Base-by-base conservation (phyloP, 345 rosid species). In the Citrus maxima region DNA sequence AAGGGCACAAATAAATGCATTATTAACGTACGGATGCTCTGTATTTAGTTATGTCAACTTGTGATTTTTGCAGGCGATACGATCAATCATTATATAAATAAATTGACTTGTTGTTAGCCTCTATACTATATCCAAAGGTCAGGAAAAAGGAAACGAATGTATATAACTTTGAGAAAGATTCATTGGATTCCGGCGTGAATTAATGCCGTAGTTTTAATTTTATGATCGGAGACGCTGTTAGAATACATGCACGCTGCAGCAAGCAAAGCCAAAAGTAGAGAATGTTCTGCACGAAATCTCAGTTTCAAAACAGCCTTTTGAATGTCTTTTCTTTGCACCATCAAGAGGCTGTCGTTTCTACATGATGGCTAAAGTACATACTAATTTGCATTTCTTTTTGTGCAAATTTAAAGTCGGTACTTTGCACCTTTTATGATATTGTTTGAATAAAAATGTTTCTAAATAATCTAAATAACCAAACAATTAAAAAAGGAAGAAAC, bases 221-320 rank as follows among this genome's bases (percentile, higher is more conserved):
- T 59, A n/a, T 65, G 18, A 49, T 63, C 40, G 42, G 71, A 66
- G 24, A 32, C 51, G n/a, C 28, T 8, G 64, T 76, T 67, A 10
- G 4, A n/a, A 19, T 16, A 28, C 16, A 10, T 25, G 16, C 30
- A 1, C 1, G 49, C 70, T 32, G 46, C 42, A 65, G 69, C 40
- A 65, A 46, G 69, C 25, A 58, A 76, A 13, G 21, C 72, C n/a
- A 76, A 24, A 76, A 76, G 73, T 76, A 65, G 24, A 67, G 73
- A 76, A 76, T 67, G 27, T 76, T 76, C 42, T 76, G 62, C 35
- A 55, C 19, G 7, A 42, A 22, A 51, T 51, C 62, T 64, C 71
- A 49, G 69, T 22, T 7, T 49, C 46, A 12, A 75, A 59, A 27
- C 56, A 5, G 72, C 51, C 55, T 40, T 12, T 68, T 40, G 21